Evolutionary conservation across 495 filamentous ascomycete species (phyloP).

Genomic region (Podospora fimiseda): DNA sequence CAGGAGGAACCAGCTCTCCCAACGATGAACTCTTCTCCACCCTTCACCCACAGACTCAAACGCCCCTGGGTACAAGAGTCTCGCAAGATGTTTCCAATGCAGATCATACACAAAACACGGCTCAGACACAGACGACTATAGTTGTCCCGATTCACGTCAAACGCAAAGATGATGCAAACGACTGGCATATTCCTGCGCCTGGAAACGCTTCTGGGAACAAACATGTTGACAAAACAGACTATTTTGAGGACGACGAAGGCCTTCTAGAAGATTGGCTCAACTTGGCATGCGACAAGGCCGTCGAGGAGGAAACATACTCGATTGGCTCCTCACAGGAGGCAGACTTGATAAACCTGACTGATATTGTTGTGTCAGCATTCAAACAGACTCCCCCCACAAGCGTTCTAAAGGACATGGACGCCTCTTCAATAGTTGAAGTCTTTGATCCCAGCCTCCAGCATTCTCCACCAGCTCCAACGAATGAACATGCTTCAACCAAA

Average conservation of each 20-base stretch:
- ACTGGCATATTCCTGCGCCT: background rate
- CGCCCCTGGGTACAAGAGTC: too few species aligned
- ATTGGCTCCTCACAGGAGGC: slow-evolving; percentile 11
- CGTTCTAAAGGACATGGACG: slow-evolving; percentile 8
- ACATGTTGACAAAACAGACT: background rate
- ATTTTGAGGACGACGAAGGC: slow-evolving; percentile 2
- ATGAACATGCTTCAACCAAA: background rate
- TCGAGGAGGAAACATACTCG: background rate
- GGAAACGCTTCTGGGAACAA: background rate
- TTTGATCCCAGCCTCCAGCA: slow-evolving; percentile 11
- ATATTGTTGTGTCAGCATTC: background rate
- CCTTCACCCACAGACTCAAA: too few species aligned
- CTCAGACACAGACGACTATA: too few species aligned
- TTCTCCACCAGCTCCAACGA: slow-evolving; percentile 3
- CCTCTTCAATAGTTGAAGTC: background rate
- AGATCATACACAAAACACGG: too few species aligned
- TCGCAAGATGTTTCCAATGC: too few species aligned
- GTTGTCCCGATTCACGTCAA: background rate
- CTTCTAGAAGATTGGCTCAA: background rate
- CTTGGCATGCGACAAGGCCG: background rate
- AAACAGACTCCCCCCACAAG: slow-evolving; percentile 7
- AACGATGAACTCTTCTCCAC: background rate
- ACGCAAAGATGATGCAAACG: background rate
- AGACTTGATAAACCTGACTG: slow-evolving; percentile 8
- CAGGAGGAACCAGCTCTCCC: background rate